Conservation (phyloP, 208 protist genomes). For the Trypanosoma theileri region DNA sequence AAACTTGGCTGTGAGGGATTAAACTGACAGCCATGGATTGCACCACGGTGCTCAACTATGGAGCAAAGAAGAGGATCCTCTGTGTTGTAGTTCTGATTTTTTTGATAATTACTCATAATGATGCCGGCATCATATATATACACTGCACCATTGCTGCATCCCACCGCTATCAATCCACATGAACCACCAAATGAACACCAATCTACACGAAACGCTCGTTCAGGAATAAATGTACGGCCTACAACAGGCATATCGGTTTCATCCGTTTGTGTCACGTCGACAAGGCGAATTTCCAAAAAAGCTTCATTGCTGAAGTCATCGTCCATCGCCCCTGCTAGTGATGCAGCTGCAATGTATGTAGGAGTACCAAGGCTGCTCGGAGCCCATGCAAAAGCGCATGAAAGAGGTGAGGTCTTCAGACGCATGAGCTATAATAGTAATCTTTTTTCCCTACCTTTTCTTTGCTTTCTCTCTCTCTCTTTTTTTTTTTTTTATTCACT, state of each 20-base stretch:
- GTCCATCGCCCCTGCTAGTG: constrained; percentile 61
- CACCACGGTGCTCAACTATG: constrained; percentile 77
- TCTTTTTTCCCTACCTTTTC: background rate
- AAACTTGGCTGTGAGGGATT: constrained; percentile 90
- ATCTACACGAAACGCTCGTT: constrained; percentile 69
- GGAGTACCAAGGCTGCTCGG: constrained; percentile 49
- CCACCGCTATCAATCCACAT: constrained; percentile 73
- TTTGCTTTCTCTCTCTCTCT: constrained; percentile 2
- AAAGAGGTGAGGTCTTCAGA: constrained; percentile 56
- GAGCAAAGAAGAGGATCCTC: constrained; percentile 67
- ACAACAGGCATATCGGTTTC: constrained; percentile 67
- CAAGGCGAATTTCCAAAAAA: constrained; percentile 60
- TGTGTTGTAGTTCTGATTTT: constrained; percentile 22
- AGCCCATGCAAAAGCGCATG: constrained; percentile 80
- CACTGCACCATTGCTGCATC: constrained; percentile 59
- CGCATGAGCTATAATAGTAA: constrained; percentile 36
- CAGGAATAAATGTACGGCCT: constrained; percentile 50
- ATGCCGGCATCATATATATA: constrained; percentile 65
- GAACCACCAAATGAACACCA: constrained; percentile 57
- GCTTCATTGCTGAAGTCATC: constrained; percentile 78
- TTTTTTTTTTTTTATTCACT: constrained; percentile 18
- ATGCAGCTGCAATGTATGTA: constrained; percentile 68
- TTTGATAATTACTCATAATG: constrained; percentile 41
- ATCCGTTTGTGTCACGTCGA: constrained; percentile 71
- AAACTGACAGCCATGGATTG: constrained; percentile 92